These are phyloP conservation scores for Leccinum pachyderme DNA, from an alignment of 1,284 basidiomycete species.

Conservation along the genomic window DNA sequence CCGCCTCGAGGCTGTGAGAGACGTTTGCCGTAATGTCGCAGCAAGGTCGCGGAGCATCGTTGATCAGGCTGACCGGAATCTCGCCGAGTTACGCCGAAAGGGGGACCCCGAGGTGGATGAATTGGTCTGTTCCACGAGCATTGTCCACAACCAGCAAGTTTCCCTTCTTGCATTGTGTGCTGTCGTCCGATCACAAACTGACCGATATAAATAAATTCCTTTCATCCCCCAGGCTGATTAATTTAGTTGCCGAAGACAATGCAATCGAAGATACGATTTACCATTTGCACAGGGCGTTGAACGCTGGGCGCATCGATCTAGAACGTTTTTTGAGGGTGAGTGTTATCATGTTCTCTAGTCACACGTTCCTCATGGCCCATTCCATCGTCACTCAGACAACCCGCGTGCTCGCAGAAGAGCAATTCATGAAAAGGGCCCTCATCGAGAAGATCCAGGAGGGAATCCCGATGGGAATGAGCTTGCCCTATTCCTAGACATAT, in stretches of 20 bases:
- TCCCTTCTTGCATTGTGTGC: constrained; percentile 7
- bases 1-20: constrained; percentile 90
- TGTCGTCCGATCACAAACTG: constrained; percentile 10
- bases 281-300: constrained; percentile 92
- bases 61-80: constrained; percentile 60
- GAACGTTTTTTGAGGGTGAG: constrained; percentile 88
- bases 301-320: constrained; percentile 88
- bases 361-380: constrained; percentile 24
- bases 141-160: constrained; percentile 93
- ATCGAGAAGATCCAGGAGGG: constrained; percentile 82
- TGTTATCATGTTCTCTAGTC: constrained; percentile 22
- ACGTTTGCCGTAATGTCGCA: constrained; percentile 83
- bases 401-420: constrained; percentile 87
- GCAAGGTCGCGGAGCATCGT: constrained; percentile 65
- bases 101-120: constrained; percentile 89
- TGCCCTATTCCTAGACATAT: constrained; percentile 32
- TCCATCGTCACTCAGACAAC: constrained; percentile 58
- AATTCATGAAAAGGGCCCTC: constrained; percentile 90
- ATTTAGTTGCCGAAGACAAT: constrained; percentile 97
- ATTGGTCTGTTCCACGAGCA: constrained; percentile 90
- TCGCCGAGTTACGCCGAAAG: constrained; percentile 68
- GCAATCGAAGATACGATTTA: constrained; percentile 98
- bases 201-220: constrained; percentile 5
- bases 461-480: constrained; percentile 54
- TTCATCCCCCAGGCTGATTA: constrained; percentile 67